These are phyloP conservation scores for Trichoderma polysporum DNA, from an alignment of 2,329 filamentous ascomycete genomes.

Conservation along the genomic window DNA sequence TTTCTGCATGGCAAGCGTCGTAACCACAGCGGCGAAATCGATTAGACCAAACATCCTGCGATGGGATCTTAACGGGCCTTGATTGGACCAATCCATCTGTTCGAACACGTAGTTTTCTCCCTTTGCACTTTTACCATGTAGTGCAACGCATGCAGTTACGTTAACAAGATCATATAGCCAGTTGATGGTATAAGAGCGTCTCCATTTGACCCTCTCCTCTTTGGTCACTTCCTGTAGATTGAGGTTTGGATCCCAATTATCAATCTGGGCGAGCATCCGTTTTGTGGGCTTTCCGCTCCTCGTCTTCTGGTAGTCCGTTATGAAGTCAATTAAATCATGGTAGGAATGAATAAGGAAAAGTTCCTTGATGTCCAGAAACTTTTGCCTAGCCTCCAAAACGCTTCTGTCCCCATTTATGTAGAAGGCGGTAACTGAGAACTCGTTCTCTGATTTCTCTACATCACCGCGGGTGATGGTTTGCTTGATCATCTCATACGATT, in stretches of 20 bases:
- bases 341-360: slow-evolving; percentile 45
- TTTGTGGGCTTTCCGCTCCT: slow-evolving; percentile 48
- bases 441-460: slow-evolving; percentile 29
- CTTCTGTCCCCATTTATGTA: neutral
- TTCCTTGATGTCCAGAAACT: slow-evolving; percentile 42
- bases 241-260: slow-evolving; percentile 43
- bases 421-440: slow-evolving; percentile 12
- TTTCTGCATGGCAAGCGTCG: slow-evolving; percentile 47
- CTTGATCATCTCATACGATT: slow-evolving; percentile 44
- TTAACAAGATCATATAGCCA: slow-evolving; percentile 55
- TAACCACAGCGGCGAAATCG: slow-evolving; percentile 47
- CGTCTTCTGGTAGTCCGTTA: slow-evolving; percentile 45
- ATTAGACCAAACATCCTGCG: slow-evolving; percentile 45
- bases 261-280: slow-evolving; percentile 39
- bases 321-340: slow-evolving; percentile 44
- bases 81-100: slow-evolving; percentile 42
- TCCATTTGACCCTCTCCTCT: slow-evolving; percentile 45
- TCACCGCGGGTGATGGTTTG: slow-evolving; percentile 42
- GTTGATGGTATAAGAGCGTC: slow-evolving; percentile 49
- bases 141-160: slow-evolving; percentile 41
- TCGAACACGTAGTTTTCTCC: slow-evolving; percentile 37
- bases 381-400: neutral
- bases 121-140: slow-evolving; percentile 38
- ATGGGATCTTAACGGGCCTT: slow-evolving; percentile 32
- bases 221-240: slow-evolving; percentile 40